A percentile compares a stretch with the other conserved stretches of the same genome.
Conservation (phyloP, 108 stramenopile species). For the Stephanodiscus triporus region DNA sequence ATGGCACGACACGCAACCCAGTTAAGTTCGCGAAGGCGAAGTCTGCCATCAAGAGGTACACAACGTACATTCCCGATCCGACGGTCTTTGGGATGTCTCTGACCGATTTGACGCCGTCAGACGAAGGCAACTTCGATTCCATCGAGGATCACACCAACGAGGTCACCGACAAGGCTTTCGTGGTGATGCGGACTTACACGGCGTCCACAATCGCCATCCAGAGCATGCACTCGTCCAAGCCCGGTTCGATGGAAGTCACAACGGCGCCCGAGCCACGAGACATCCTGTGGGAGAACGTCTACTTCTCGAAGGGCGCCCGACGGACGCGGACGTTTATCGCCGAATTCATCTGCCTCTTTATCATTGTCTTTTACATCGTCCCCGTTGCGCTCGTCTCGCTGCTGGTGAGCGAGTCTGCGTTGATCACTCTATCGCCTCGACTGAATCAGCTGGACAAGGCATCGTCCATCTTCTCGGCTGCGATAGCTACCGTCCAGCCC, state of each 20-base stretch:
- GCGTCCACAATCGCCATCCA: slow-evolving; percentile 93
- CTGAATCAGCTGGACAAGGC: slow-evolving; percentile 81
- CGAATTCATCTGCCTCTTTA: slow-evolving; percentile 74
- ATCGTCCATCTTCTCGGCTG: slow-evolving; percentile 77
- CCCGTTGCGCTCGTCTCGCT: slow-evolving; percentile 86
- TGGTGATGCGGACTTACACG: slow-evolving; percentile 88
- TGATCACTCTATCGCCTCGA: slow-evolving; percentile 78
- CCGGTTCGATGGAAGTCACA: slow-evolving; percentile 85
- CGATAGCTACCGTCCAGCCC: slow-evolving; percentile 86
- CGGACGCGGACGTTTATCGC: slow-evolving; percentile 74
- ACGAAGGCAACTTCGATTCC: slow-evolving; percentile 39
- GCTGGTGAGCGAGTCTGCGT: slow-evolving; percentile 82
- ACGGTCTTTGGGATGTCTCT: slow-evolving; percentile 76
- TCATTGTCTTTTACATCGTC: slow-evolving; percentile 83
- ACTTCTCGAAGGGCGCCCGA: slow-evolving; percentile 80
- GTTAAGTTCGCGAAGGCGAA: slow-evolving; percentile 60
- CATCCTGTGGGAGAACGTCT: slow-evolving; percentile 87
- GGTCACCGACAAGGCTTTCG: slow-evolving; percentile 92
- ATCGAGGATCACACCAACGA: slow-evolving; percentile 90
- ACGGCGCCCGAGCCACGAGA: slow-evolving; percentile 90
- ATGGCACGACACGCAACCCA: not conserved
- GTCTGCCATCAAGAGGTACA: slow-evolving; percentile 71
- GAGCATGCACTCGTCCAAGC: slow-evolving; percentile 87
- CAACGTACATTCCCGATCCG: slow-evolving; percentile 59
- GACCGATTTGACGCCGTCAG: slow-evolving; percentile 47